Evolutionary conservation across 352 stramenopile genomes (phyloP).

Genomic region (Halophytophthora polymorphica): DNA sequence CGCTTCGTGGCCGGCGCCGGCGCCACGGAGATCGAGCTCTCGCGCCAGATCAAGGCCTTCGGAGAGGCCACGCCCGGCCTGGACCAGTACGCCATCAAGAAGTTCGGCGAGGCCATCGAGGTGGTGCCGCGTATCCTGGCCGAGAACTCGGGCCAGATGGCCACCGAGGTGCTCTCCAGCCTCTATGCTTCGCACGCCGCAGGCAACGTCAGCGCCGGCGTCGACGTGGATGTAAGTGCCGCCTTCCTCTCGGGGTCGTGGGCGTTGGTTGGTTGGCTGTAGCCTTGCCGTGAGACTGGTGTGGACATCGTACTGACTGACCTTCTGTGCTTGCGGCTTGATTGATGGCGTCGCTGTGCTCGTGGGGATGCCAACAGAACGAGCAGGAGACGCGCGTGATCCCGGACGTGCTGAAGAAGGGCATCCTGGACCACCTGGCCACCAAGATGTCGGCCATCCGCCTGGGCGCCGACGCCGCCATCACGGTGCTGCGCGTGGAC

Average conservation of each 20-base stretch:
- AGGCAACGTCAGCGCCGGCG: slow-evolving; percentile 88
- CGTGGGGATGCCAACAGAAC: slow-evolving; percentile 28
- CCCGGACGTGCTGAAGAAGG: slow-evolving; percentile 63
- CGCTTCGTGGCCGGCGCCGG: slow-evolving; percentile 95
- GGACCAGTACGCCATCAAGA: slow-evolving; percentile 99
- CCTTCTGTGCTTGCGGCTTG: slow-evolving; percentile 6
- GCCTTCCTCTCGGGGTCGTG: neutral
- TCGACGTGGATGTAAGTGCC: slow-evolving; percentile 91
- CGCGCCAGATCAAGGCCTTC: slow-evolving; percentile 92
- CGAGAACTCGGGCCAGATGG: slow-evolving; percentile 97
- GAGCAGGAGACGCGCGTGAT: slow-evolving; percentile 81
- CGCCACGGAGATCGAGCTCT: slow-evolving; percentile 96
- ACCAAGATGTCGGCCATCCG: slow-evolving; percentile 97
- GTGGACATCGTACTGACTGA: slow-evolving; percentile 11
- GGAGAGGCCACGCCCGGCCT: slow-evolving; percentile 95
- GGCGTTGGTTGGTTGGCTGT: neutral
- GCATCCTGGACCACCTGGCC: slow-evolving; percentile 93
- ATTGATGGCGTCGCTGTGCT: too few relatives aligned
- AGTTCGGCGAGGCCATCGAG: slow-evolving; percentile 98
- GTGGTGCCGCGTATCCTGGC: slow-evolving; percentile 97
- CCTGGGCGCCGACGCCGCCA: slow-evolving; percentile 95
- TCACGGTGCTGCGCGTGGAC: slow-evolving; percentile 99
- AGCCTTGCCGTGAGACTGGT: neutral
- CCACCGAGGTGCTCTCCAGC: slow-evolving; percentile 91
- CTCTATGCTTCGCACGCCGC: slow-evolving; percentile 94